Evolutionary conservation across 768 basidiomycete species (phyloP).

Genomic region (Brasilioporus rufonigricans): DNA sequence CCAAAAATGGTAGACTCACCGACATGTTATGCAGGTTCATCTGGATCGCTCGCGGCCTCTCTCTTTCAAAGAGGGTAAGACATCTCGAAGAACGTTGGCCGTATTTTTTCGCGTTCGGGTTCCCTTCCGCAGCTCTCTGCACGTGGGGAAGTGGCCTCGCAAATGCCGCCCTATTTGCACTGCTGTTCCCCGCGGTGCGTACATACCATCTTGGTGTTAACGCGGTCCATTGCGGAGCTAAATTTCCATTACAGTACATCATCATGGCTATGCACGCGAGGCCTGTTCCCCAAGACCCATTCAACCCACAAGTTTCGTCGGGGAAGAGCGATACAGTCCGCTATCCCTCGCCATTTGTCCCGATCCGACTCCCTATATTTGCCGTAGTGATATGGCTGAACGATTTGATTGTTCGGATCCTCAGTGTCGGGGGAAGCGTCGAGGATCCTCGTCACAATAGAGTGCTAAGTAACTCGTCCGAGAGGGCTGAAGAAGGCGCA

Average conservation of each 20-base stretch:
- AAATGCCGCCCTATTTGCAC: constrained; percentile 80
- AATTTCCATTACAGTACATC: constrained; percentile 56
- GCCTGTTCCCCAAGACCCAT: constrained; percentile 75
- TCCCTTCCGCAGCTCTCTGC: constrained; percentile 72
- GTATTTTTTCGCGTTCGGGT: constrained; percentile 84
- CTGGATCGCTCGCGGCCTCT: constrained; percentile 73
- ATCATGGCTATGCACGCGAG: constrained; percentile 80
- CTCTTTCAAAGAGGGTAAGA: constrained; percentile 63
- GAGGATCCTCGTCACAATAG: constrained; percentile 23
- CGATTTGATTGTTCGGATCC: constrained; percentile 59
- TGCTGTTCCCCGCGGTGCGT: constrained; percentile 76
- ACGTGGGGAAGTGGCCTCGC: constrained; percentile 71
- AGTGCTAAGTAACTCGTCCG: constrained; percentile 47
- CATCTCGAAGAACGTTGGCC: constrained; percentile 88
- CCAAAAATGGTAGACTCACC: constrained; percentile 5
- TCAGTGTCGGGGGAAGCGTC: constrained; percentile 51
- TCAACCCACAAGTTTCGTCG: constrained; percentile 47
- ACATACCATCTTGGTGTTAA: not conserved
- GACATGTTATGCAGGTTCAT: constrained; percentile 51
- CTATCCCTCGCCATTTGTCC: constrained; percentile 76
- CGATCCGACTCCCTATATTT: constrained; percentile 79
- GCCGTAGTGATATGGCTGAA: constrained; percentile 71
- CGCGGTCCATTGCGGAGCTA: constrained; percentile 2
- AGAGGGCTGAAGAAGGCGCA: constrained; percentile 62
- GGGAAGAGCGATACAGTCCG: constrained; percentile 42